Conservation (phyloP, 176 grass and related monocot genomes). For the Eremochloa ophiuroides region DNA sequence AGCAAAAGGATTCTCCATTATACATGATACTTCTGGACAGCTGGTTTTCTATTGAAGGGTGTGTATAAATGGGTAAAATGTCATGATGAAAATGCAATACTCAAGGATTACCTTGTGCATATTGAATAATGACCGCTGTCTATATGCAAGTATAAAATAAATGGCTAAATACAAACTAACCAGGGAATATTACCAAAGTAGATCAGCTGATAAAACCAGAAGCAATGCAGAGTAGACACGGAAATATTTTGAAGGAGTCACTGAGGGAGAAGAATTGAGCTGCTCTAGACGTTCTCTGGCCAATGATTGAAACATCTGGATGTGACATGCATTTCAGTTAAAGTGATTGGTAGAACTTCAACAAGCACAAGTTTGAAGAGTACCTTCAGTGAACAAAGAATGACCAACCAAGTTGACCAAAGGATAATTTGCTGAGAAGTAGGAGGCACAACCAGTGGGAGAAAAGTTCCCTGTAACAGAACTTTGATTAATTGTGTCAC, state of each 20-base stretch:
- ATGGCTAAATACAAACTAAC: conserved; percentile 27
- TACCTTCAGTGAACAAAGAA: conserved; percentile 99
- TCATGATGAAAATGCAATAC: background rate
- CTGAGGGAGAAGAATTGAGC: conserved; percentile 79
- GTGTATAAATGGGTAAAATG: background rate
- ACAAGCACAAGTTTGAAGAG: conserved; percentile 24
- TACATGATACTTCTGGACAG: background rate
- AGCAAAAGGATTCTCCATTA: background rate
- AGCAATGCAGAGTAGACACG: conserved; percentile 82
- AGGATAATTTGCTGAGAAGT: conserved; percentile 69
- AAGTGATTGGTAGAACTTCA: conserved; percentile 24
- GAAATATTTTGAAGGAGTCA: conserved; percentile 81
- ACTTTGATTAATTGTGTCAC: background rate
- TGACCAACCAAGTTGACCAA: conserved; percentile 80
- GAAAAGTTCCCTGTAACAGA: conserved; percentile 79
- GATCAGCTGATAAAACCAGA: conserved; percentile 77
- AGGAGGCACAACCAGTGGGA: conserved; percentile 87
- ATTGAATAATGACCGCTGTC: background rate
- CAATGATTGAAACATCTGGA: conserved; percentile 87
- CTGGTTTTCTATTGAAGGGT: background rate
- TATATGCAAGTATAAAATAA: conserved; percentile 3
- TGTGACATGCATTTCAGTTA: conserved; percentile 48
- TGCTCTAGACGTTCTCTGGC: conserved; percentile 90
- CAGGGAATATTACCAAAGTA: conserved; percentile 86
- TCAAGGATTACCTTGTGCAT: background rate